Percentiles rank a stretch among this genome's conserved stretches.
Conservation (phyloP, 257 asterid species). For the Nicotiana sylvestris region DNA sequence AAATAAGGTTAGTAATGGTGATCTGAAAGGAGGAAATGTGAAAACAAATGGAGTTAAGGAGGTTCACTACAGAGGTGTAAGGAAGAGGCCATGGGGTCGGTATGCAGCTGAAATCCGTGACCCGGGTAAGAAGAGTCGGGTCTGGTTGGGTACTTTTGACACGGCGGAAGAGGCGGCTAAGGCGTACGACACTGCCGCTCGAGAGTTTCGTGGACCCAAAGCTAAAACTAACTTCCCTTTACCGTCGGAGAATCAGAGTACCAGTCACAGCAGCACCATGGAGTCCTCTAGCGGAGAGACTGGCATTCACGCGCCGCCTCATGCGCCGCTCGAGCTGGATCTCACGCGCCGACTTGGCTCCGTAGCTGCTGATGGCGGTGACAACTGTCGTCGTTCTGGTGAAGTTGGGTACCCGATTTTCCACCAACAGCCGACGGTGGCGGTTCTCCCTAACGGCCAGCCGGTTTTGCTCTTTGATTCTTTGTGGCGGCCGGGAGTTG, state of each 20-base stretch:
- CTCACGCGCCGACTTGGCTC: conserved; percentile 82
- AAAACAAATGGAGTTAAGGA: conserved; percentile 45
- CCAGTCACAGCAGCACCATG: conserved; percentile 75
- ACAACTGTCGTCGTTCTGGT: conserved; percentile 9
- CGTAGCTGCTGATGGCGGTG: neutral
- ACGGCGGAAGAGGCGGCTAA: conserved; percentile 95
- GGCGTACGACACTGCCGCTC: conserved; percentile 81
- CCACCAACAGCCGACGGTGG: conserved; percentile 52
- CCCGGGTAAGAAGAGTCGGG: conserved; percentile 82
- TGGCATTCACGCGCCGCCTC: conserved; percentile 46
- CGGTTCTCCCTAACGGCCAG: conserved; percentile 60
- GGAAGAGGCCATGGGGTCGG: conserved; percentile 99
- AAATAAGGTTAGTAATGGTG: conserved; percentile 25
- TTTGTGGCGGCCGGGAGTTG: conserved; percentile 3
- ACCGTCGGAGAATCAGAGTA: conserved; percentile 44
- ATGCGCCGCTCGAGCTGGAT: conserved; percentile 53
- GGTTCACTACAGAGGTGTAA: conserved; percentile 72
- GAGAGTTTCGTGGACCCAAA: conserved; percentile 77
- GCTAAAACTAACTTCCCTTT: conserved; percentile 77
- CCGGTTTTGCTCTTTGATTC: conserved; percentile 39
- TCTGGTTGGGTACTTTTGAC: conserved; percentile 90
- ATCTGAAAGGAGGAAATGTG: conserved; percentile 16
- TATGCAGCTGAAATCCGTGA: conserved; percentile 96
- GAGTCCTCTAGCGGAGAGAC: conserved; percentile 59
- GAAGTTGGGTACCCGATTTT: conserved; percentile 27